Evolutionary conservation across 1,139 yeast genomes (phyloP).

Genomic region (Yamadazyma epiphylla): DNA sequence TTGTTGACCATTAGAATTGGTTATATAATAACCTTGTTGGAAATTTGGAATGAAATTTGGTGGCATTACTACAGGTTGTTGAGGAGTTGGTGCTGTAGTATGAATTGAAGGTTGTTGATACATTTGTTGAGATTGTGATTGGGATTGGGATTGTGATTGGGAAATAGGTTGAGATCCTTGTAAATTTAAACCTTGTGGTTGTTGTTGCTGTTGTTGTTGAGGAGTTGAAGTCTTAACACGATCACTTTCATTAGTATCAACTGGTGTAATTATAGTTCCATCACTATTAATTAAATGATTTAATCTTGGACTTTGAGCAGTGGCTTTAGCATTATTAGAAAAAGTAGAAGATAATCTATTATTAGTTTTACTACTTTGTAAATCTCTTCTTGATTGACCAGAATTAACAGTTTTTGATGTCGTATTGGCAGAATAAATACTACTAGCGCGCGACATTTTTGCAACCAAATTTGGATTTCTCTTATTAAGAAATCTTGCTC

Average conservation of each 20-base stretch:
- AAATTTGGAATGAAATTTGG: slow-evolving; percentile 16
- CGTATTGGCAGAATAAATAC: slow-evolving; percentile 21
- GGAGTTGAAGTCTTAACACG: slow-evolving; percentile 7
- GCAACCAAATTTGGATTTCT: slow-evolving; percentile 14
- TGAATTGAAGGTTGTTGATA: slow-evolving; percentile 3
- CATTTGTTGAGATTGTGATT: slow-evolving; percentile 6
- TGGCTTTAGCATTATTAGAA: slow-evolving; percentile 24
- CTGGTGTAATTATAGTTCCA: slow-evolving; percentile 45
- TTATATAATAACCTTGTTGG: slow-evolving; percentile 20
- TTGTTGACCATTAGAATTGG: slow-evolving; percentile 19
- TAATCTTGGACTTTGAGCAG: slow-evolving; percentile 28
- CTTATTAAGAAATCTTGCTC: slow-evolving; percentile 28
- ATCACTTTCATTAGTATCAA: slow-evolving; percentile 24
- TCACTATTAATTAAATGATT: slow-evolving; percentile 46
- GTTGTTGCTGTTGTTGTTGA: slow-evolving; percentile 7
- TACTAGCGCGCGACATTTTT: slow-evolving; percentile 26
- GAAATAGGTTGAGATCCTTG: slow-evolving; percentile 8
- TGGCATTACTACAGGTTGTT: slow-evolving; percentile 11
- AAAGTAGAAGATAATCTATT: slow-evolving; percentile 36
- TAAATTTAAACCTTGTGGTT: neutral
- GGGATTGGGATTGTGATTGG: slow-evolving; percentile 8
- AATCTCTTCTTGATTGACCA: slow-evolving; percentile 9
- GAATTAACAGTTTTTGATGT: slow-evolving; percentile 12
- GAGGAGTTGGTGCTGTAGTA: neutral
- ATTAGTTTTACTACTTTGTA: slow-evolving; percentile 2